These are phyloP conservation scores for Candida anglica DNA, from an alignment of 805 yeast species.

Conservation along the genomic window DNA sequence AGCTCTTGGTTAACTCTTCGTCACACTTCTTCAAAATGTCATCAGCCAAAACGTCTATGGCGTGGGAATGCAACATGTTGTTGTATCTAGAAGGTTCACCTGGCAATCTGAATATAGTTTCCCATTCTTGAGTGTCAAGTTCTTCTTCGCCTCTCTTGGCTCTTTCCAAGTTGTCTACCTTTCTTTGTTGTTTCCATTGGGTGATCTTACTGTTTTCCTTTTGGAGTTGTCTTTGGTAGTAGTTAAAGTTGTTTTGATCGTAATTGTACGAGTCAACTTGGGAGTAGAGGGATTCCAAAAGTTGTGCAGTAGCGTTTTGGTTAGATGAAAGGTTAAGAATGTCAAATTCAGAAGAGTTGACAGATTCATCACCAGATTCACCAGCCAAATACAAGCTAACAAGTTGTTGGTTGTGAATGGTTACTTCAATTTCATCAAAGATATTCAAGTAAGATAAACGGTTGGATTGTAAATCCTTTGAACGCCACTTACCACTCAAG, in stretches of 20 bases:
- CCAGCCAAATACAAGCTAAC: slow-evolving; percentile 52
- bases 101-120: slow-evolving; percentile 60
- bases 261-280: slow-evolving; percentile 73
- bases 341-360: slow-evolving; percentile 24
- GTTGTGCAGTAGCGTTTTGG: slow-evolving; percentile 41
- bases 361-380: slow-evolving; percentile 11
- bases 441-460: slow-evolving; percentile 62
- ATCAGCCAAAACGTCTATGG: slow-evolving; percentile 65
- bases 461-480: slow-evolving; percentile 57
- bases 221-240: slow-evolving; percentile 71
- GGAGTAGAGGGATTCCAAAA: slow-evolving; percentile 60
- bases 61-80: slow-evolving; percentile 62
- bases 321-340: slow-evolving; percentile 39
- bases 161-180: slow-evolving; percentile 60
- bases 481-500: slow-evolving; percentile 58
- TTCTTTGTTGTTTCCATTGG: slow-evolving; percentile 72
- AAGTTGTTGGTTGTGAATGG: slow-evolving; percentile 64
- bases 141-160: slow-evolving; percentile 54
- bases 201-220: slow-evolving; percentile 66
- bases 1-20: slow-evolving; percentile 59
- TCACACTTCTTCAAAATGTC: slow-evolving; percentile 70
- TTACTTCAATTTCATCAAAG: slow-evolving; percentile 67
- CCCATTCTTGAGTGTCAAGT: slow-evolving; percentile 63
- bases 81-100: slow-evolving; percentile 73
- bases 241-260: slow-evolving; percentile 76